These are phyloP conservation scores for Fusarium lateritium DNA, from an alignment of 2,329 filamentous ascomycete species.

Conservation along the genomic window DNA sequence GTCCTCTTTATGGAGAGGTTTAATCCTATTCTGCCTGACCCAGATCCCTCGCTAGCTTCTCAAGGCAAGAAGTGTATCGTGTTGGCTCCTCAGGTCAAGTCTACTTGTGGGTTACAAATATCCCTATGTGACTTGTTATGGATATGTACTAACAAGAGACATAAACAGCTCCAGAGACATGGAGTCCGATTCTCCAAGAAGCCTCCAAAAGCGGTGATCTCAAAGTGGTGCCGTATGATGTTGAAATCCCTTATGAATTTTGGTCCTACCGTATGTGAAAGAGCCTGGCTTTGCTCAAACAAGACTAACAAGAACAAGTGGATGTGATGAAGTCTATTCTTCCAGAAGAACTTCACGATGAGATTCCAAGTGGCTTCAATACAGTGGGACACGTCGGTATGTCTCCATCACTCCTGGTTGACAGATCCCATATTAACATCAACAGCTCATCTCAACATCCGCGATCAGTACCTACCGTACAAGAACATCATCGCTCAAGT, in stretches of 20 bases:
- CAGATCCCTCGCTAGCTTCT: constrained; percentile 66
- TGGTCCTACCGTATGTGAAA: constrained; percentile 81
- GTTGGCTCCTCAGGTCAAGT: constrained; percentile 69
- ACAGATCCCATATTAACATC: constrained; percentile 19
- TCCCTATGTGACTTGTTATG: background rate
- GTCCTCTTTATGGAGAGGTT: constrained; percentile 76
- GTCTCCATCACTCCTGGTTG: constrained; percentile 45
- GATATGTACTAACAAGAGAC: constrained; percentile 12
- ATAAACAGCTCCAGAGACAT: constrained; percentile 72
- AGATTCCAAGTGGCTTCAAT: constrained; percentile 89
- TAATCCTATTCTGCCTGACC: constrained; percentile 74
- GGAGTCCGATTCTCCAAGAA: constrained; percentile 78
- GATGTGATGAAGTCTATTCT: constrained; percentile 88
- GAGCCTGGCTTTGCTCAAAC: background rate
- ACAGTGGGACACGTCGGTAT: constrained; percentile 88
- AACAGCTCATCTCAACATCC: constrained; percentile 89
- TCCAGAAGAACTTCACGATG: constrained; percentile 83
- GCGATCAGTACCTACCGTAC: constrained; percentile 86
- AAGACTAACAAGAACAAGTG: constrained; percentile 61
- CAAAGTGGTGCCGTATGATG: constrained; percentile 79
- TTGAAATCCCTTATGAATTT: constrained; percentile 85
- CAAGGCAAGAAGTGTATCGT: constrained; percentile 74
- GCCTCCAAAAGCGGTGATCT: constrained; percentile 79
- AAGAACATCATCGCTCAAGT: constrained; percentile 89
- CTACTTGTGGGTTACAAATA: constrained; percentile 59